Conservation (phyloP, 345 rosid species). For the Gossypium thurberi region DNA sequence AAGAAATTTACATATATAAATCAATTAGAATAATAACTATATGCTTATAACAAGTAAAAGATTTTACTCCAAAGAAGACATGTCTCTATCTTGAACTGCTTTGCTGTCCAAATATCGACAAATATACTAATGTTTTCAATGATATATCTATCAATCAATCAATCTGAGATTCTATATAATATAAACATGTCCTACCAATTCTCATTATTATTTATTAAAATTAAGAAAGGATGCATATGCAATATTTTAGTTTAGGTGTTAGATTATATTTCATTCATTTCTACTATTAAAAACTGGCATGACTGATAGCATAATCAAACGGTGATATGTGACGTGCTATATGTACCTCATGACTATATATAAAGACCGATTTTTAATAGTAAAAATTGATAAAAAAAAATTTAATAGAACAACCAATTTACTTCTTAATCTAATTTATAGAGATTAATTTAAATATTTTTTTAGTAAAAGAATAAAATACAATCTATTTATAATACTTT, state of each 20-base stretch:
- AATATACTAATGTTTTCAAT: background rate
- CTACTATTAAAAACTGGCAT: too few relatives aligned
- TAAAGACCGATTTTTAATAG: too few relatives aligned
- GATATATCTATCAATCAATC: conserved; percentile 6
- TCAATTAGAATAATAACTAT: too few relatives aligned
- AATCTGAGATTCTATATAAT: conserved; percentile 20
- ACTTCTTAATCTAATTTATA: too few relatives aligned
- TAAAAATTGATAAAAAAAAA: too few relatives aligned
- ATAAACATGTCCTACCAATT: conserved; percentile 17
- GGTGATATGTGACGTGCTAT: too few relatives aligned
- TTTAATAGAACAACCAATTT: too few relatives aligned
- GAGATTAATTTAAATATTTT: fast-evolving
- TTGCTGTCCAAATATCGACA: conserved; percentile 13
- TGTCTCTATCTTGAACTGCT: conserved; percentile 10
- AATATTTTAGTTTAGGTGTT: background rate
- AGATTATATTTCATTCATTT: too few relatives aligned
- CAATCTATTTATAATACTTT: too few relatives aligned
- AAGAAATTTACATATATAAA: background rate
- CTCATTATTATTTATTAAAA: background rate
- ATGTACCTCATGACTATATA: too few relatives aligned
- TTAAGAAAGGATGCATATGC: background rate
- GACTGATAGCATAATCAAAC: fast-evolving
- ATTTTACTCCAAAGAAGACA: background rate
- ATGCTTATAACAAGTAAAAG: too few relatives aligned
- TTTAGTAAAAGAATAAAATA: too few relatives aligned